These are phyloP conservation scores for Chondrus crispus DNA, from an alignment of 23 red algal species.

Conservation along the genomic window DNA sequence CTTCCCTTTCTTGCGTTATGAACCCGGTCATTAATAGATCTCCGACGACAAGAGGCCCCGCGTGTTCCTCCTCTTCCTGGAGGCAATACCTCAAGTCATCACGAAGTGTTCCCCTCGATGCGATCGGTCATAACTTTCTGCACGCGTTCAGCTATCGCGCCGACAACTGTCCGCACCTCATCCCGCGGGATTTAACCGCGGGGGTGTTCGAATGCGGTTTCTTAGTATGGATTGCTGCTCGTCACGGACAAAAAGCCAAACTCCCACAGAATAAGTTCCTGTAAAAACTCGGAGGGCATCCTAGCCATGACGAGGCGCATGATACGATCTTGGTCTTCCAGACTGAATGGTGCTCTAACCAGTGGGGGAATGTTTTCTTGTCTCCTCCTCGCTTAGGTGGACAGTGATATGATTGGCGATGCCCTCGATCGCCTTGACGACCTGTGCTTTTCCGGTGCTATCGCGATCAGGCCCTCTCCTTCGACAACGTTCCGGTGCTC, in stretches of 20 bases:
- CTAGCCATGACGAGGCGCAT: slow-evolving; percentile 77
- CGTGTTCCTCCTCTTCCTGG: too few relatives aligned
- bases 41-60: too few relatives aligned
- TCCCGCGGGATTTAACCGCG: too few relatives aligned
- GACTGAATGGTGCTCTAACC: slow-evolving; percentile 79
- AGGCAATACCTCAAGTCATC: too few relatives aligned
- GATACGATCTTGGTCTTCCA: slow-evolving; percentile 86
- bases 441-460: slow-evolving; percentile 11
- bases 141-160: slow-evolving; percentile 37
- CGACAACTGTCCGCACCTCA: slow-evolving; percentile 39
- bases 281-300: slow-evolving; percentile 77
- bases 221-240: slow-evolving; percentile 84
- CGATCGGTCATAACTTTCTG: slow-evolving; percentile 65
- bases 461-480: background rate
- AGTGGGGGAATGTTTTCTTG: slow-evolving; percentile 84
- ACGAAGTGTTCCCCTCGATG: slow-evolving; percentile 76
- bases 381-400: slow-evolving; percentile 90
- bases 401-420: slow-evolving; percentile 32
- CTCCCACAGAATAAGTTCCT: slow-evolving; percentile 93
- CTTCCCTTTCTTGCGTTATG: too few relatives aligned
- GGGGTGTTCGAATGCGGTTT: slow-evolving; percentile 68
- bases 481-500: background rate
- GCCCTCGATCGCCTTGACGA: slow-evolving; percentile 2
- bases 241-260: slow-evolving; percentile 69
- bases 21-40: too few relatives aligned